A percentile compares a stretch with the other conserved stretches of the same genome.
phyloP scores from a whole-genome alignment of 768 basidiomycete species.

The Termitomyces bulborhizus region DNA sequence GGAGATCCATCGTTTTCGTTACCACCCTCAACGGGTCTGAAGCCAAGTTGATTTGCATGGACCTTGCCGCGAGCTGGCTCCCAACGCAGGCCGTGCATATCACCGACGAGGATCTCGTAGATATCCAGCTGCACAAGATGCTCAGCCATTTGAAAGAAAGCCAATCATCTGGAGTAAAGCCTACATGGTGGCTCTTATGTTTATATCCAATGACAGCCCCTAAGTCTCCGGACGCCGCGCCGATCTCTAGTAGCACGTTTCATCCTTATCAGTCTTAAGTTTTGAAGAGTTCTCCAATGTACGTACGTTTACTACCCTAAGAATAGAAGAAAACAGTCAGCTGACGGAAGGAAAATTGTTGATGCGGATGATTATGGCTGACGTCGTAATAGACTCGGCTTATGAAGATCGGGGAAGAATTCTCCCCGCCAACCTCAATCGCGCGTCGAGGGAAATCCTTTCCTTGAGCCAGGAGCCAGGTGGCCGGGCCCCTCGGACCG shows the following conservation, averaged over 20 bases:
- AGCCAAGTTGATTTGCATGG: conserved; percentile 35
- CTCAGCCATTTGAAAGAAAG: background rate
- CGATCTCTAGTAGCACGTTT: conserved; percentile 47
- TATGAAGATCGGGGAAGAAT: conserved; percentile 48
- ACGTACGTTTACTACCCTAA: conserved; percentile 58
- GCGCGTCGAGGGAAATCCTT: conserved; percentile 53
- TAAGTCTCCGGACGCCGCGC: conserved; percentile 55
- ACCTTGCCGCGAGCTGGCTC: conserved; percentile 41
- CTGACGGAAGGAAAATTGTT: background rate
- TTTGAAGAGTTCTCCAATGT: conserved; percentile 30
- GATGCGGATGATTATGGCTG: conserved; percentile 11
- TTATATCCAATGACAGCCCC: conserved; percentile 62
- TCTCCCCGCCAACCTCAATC: conserved; percentile 50
- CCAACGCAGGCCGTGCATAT: conserved; percentile 54
- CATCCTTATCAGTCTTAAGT: background rate
- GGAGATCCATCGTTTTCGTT: conserved; percentile 53
- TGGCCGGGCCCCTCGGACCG: conserved; percentile 40
- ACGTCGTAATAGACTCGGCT: conserved; percentile 57
- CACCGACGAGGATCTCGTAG: conserved; percentile 69
- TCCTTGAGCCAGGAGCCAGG: conserved; percentile 60
- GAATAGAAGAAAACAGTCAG: conserved; percentile 1
- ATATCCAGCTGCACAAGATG: conserved; percentile 38
- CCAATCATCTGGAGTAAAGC: conserved; percentile 1
- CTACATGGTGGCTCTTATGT: conserved; percentile 53
- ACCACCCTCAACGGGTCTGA: conserved; percentile 62